Percentiles rank a stretch among this genome's conserved stretches.
phyloP scores from a whole-genome alignment of 2,329 filamentous ascomycete genomes.

The Colletotrichum kahawae region DNA sequence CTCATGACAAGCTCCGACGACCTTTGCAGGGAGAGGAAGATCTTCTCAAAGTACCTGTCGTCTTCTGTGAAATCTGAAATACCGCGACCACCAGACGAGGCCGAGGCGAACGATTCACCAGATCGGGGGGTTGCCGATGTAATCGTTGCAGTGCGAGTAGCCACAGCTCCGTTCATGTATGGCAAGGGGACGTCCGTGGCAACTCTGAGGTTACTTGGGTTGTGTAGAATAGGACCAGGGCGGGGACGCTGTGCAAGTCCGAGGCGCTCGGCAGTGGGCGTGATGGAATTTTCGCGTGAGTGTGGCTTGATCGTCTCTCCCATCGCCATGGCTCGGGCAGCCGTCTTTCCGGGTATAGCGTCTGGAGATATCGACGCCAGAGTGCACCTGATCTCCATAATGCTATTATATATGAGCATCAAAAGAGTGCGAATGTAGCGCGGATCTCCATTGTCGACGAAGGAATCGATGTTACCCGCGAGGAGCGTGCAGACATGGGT shows the following conservation, averaged over 20 bases:
- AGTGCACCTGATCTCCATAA: slow-evolving; percentile 69
- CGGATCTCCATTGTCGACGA: slow-evolving; percentile 69
- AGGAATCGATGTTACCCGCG: slow-evolving; percentile 65
- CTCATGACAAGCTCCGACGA: slow-evolving; percentile 77
- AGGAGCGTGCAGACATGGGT: slow-evolving; percentile 68
- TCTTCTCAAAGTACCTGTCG: slow-evolving; percentile 80
- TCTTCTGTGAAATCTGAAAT: slow-evolving; percentile 73
- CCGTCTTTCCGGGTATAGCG: slow-evolving; percentile 27
- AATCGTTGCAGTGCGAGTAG: slow-evolving; percentile 54
- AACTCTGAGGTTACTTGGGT: slow-evolving; percentile 60
- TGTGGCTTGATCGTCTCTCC: slow-evolving; percentile 57
- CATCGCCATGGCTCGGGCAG: slow-evolving; percentile 22
- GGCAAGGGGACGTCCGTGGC: slow-evolving; percentile 58
- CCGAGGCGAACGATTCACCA: slow-evolving; percentile 77
- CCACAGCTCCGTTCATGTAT: slow-evolving; percentile 45
- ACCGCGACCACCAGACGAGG: slow-evolving; percentile 53
- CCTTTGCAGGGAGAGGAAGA: slow-evolving; percentile 77
- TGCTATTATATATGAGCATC: slow-evolving; percentile 69
- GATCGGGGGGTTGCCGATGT: slow-evolving; percentile 77
- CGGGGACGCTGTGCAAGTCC: slow-evolving; percentile 40
- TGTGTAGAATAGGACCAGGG: slow-evolving; percentile 46
- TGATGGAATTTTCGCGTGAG: slow-evolving; percentile 56
- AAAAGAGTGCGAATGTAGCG: slow-evolving; percentile 70
- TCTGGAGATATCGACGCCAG: slow-evolving; percentile 38
- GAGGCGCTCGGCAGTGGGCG: slow-evolving; percentile 56